Evolutionary conservation across 108 stramenopile genomes (phyloP), one percentile per base, ranked within the genome.

Genomic region (Nitzschia putrida): DNA sequence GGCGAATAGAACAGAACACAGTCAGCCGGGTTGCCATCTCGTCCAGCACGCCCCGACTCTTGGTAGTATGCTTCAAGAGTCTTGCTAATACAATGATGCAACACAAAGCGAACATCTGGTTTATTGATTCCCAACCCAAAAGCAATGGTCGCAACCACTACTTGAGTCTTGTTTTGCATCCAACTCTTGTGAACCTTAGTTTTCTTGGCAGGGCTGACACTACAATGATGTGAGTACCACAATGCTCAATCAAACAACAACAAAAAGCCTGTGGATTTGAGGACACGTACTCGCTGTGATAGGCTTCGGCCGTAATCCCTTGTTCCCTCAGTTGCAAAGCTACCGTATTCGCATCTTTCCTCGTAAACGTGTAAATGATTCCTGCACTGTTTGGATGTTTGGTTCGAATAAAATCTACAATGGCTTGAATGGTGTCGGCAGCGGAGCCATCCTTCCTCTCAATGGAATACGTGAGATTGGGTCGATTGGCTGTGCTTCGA

Each of bases 111-210:
- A 47, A 78, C 74, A 64, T 80, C 71, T 29, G 95, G 85, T 57
- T 96, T 94, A 81, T 99, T 96, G 71, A 99, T 97, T 21, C 98
- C 98, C 63, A 99, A 78, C 14, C 97, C 97, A 81, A 96, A 99
- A 0, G 97, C 98, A 61, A 97, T 94, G 22, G 98, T 98, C 0
- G 95, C 99, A 21, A 87, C 95, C 14, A 86, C 95, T 10, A 97
- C 97, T 77, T 95, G 94, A 8, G 91, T 86, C 44, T 90, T 69
- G 49, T 96, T 91, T 26, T 74, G 61, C 85, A 95, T 96, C 92
- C 93, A 93, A 55, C 78, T 80, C 65, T 80, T 78, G 61, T 96
- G 93, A 50, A 96, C 83, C 38, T 65, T 56, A 53, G 71, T 43
- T 59, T 92, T 92, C 11, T 66, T 50, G 20, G 78, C 49, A 7